phyloP scores from a whole-genome alignment of 1,284 basidiomycete species.

The Rhodotorula sp. region DNA sequence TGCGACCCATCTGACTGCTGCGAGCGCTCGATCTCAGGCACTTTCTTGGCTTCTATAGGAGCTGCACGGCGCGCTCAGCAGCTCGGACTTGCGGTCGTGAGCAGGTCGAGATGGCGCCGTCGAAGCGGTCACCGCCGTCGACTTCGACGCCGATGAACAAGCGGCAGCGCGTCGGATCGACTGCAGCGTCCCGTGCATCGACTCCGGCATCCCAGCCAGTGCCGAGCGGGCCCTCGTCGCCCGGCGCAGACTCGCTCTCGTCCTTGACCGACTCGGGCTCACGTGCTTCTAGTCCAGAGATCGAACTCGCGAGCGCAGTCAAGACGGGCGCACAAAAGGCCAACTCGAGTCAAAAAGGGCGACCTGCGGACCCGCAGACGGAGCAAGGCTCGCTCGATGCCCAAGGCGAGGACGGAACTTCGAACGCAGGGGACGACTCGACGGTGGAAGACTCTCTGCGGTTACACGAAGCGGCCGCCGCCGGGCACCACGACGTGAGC shows the following conservation, averaged over 20 bases:
- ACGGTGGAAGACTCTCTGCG: background rate
- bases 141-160: background rate
- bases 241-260: slow-evolving; percentile 22
- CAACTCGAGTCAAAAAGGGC: background rate
- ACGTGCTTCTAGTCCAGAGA: slow-evolving; percentile 16
- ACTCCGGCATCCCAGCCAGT: background rate
- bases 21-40: no score
- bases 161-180: slow-evolving; percentile 7
- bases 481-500: slow-evolving; percentile 14
- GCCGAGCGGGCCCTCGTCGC: background rate
- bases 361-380: background rate
- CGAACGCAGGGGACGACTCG: background rate
- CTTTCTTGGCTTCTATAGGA: background rate
- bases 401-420: background rate
- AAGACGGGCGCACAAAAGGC: background rate
- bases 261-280: slow-evolving; percentile 17
- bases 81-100: background rate
- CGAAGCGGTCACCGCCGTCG: background rate
- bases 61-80: background rate
- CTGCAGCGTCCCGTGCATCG: background rate
- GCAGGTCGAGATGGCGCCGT: background rate
- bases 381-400: background rate
- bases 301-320: slow-evolving; percentile 15
- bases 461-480: background rate
- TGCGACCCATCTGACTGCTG: no score